phyloP scores from a whole-genome alignment of 1,284 basidiomycete genomes.

The Cryptococcus wingfieldii region DNA sequence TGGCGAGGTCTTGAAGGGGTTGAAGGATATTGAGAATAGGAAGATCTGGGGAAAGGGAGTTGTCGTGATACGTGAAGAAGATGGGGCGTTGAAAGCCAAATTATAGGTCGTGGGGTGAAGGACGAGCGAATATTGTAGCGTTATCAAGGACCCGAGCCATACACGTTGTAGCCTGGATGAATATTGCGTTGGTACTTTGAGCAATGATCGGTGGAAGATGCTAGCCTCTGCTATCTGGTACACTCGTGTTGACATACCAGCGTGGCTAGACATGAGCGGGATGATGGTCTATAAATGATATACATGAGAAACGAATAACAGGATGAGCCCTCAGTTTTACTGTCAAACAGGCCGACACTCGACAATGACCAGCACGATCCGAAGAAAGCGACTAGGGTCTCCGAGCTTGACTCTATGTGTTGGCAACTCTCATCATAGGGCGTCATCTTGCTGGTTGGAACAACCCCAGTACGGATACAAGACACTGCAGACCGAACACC shows the following conservation, averaged over 20 bases:
- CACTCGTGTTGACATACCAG: no score
- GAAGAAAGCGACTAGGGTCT: slow-evolving; percentile 35
- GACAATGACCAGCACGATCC: slow-evolving; percentile 34
- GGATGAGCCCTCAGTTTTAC: slow-evolving; percentile 30
- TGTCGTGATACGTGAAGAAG: slow-evolving; percentile 59
- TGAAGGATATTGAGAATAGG: slow-evolving; percentile 59
- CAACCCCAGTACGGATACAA: background rate
- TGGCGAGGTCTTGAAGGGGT: slow-evolving; percentile 57
- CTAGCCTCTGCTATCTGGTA: background rate
- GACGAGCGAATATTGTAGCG: no score
- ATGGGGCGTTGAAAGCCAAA: slow-evolving; percentile 11
- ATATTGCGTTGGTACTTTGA: background rate
- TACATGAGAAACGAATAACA: background rate
- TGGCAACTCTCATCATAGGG: slow-evolving; percentile 46
- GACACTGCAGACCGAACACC: background rate
- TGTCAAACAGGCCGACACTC: slow-evolving; percentile 44
- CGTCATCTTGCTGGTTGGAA: background rate
- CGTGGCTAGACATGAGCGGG: no score
- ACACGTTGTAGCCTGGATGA: background rate
- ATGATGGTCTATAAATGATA: no score
- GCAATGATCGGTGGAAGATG: background rate
- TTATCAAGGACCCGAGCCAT: background rate
- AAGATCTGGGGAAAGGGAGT: slow-evolving; percentile 93
- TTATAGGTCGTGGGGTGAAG: background rate
- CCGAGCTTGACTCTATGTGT: slow-evolving; percentile 49